Conservation (phyloP, 495 filamentous ascomycete species). For the Neurospora sp. region DNA sequence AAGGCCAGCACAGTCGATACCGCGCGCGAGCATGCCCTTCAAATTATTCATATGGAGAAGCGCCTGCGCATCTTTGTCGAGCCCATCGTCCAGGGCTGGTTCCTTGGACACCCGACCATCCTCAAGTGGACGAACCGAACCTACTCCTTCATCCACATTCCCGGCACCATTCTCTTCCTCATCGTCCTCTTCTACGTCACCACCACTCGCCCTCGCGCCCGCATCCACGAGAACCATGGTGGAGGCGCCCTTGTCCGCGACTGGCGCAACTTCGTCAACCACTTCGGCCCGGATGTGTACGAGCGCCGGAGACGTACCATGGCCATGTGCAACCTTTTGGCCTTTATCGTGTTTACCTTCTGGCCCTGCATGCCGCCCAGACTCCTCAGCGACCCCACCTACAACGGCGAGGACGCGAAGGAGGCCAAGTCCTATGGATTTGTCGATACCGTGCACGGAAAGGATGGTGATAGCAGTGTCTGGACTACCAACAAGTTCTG, state of each 20-base stretch:
- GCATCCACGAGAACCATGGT: slow-evolving; percentile 24
- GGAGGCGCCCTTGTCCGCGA: slow-evolving; percentile 20
- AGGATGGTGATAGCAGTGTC: slow-evolving; percentile 44
- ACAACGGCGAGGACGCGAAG: slow-evolving; percentile 15
- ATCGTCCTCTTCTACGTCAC: slow-evolving; percentile 60
- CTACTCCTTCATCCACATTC: slow-evolving; percentile 78
- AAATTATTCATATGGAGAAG: slow-evolving; percentile 50
- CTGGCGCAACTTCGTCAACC: slow-evolving; percentile 37
- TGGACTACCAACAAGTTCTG: slow-evolving; percentile 68
- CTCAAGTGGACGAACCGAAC: slow-evolving; percentile 45
- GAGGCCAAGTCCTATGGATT: slow-evolving; percentile 48
- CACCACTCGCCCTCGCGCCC: slow-evolving; percentile 35
- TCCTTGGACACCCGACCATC: slow-evolving; percentile 28
- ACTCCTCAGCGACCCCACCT: slow-evolving; percentile 45
- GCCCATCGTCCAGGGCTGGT: slow-evolving; percentile 47
- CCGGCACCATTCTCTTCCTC: slow-evolving; percentile 60
- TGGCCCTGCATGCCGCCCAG: slow-evolving; percentile 80
- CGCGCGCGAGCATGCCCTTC: slow-evolving; percentile 43
- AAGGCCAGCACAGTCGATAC: slow-evolving; percentile 42
- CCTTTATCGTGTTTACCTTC: slow-evolving; percentile 66
- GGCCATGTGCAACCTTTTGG: slow-evolving; percentile 64
- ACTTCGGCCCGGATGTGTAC: slow-evolving; percentile 18
- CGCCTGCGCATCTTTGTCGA: slow-evolving; percentile 55
- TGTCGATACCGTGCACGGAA: slow-evolving; percentile 63
- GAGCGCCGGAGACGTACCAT: slow-evolving; percentile 47